Percentiles rank a stretch among this genome's conserved stretches.
Evolutionary conservation across 2,329 filamentous ascomycete genomes (phyloP).

Genomic region (Emmonsia crescens): DNA sequence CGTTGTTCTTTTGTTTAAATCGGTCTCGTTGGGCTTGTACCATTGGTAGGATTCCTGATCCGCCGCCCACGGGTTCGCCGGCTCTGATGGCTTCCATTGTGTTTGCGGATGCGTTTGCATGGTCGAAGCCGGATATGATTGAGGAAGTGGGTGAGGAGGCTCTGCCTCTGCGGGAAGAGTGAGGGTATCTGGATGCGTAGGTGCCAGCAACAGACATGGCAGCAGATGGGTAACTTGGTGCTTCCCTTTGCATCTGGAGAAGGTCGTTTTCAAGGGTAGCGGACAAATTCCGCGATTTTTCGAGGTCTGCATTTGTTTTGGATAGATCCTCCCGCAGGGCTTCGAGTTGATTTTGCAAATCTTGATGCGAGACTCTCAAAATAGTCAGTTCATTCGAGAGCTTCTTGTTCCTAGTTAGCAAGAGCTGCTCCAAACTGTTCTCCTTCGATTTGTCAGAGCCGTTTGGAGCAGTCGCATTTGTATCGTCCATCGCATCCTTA

Average conservation of each 20-base stretch:
- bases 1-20: constrained; percentile 89
- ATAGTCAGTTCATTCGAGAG: constrained; percentile 87
- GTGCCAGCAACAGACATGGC: constrained; percentile 90
- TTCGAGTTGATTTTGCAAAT: constrained; percentile 70
- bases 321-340: constrained; percentile 75
- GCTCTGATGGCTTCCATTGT: constrained; percentile 50
- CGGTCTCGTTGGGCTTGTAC: constrained; percentile 94
- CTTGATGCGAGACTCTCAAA: constrained; percentile 84
- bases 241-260: constrained; percentile 73
- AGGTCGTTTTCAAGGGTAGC: constrained; percentile 87
- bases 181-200: constrained; percentile 68
- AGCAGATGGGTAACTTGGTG: constrained; percentile 65
- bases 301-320: constrained; percentile 71
- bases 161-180: constrained; percentile 56
- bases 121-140: constrained; percentile 94
- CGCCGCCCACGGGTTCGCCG: constrained; percentile 60
- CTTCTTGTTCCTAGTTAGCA: constrained; percentile 93
- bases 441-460: constrained; percentile 49
- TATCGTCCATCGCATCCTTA: constrained; percentile 30
- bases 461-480: constrained; percentile 34
- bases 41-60: constrained; percentile 90
- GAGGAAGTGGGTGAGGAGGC: constrained; percentile 87
- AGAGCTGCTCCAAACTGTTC: constrained; percentile 79
- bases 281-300: constrained; percentile 73
- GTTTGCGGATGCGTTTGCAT: constrained; percentile 41